These are phyloP conservation scores for Cymbopogon flexuosus DNA, from an alignment of 202 grass and related monocot species.

Conservation along the genomic window DNA sequence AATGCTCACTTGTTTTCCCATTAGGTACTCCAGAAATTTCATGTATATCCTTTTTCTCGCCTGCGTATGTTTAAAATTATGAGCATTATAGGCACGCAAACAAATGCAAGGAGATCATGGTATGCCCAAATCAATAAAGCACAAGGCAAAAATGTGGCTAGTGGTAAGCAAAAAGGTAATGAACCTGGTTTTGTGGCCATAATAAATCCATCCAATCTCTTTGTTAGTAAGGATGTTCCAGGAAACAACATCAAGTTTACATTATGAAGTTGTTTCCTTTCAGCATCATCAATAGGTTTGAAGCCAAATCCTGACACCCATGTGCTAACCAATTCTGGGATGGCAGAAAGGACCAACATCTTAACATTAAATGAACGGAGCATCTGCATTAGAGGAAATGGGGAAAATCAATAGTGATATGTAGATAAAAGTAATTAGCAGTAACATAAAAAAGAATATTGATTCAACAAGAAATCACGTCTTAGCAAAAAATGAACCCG, in stretches of 20 bases:
- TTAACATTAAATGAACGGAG: slow-evolving; percentile 76
- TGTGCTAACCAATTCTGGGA: slow-evolving; percentile 84
- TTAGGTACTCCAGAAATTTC: slow-evolving; percentile 33
- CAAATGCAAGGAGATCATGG: slow-evolving; percentile 6
- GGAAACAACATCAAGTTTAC: slow-evolving; percentile 95
- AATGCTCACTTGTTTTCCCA: slow-evolving; percentile 29
- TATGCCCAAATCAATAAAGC: slow-evolving; percentile 3
- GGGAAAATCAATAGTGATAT: background rate
- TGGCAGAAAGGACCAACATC: slow-evolving; percentile 85
- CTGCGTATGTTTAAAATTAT: slow-evolving; percentile 29
- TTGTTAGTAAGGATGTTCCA: slow-evolving; percentile 68
- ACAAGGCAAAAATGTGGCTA: slow-evolving; percentile 2
- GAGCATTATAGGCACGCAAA: slow-evolving; percentile 5
- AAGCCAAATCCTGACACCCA: slow-evolving; percentile 93
- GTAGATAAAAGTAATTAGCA: background rate
- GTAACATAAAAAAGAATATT: background rate
- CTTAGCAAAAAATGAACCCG: background rate
- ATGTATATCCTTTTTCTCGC: slow-evolving; percentile 12
- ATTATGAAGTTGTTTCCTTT: slow-evolving; percentile 61
- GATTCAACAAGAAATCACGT: background rate
- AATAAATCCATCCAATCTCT: slow-evolving; percentile 56
- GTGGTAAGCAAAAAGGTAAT: background rate
- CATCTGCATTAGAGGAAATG: slow-evolving; percentile 49
- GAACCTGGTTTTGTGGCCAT: slow-evolving; percentile 58
- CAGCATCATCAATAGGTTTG: slow-evolving; percentile 70